These are phyloP conservation scores for Chlorencoelia australis DNA, from an alignment of 2,329 filamentous ascomycete species.

Conservation along the genomic window DNA sequence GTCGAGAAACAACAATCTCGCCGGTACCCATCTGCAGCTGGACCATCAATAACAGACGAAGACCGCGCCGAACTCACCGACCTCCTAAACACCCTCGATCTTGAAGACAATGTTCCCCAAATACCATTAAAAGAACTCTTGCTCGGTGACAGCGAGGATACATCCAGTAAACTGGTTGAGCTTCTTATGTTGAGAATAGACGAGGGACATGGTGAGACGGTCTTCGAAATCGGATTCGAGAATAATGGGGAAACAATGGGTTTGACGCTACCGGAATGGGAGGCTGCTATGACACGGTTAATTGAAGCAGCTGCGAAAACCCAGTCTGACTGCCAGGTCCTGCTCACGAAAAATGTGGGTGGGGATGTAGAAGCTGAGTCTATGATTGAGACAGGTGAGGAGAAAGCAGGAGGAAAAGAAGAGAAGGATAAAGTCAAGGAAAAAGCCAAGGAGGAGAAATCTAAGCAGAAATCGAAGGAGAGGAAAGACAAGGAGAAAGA, in stretches of 20 bases:
- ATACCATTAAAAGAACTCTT: conserved; percentile 69
- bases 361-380: conserved; percentile 50
- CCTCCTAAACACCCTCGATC: conserved; percentile 65
- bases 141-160: conserved; percentile 51
- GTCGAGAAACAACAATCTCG: conserved; percentile 86
- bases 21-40: conserved; percentile 41
- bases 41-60: conserved; percentile 31
- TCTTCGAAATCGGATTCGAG: conserved; percentile 90
- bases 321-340: conserved; percentile 66
- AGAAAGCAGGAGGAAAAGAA: conserved; percentile 31
- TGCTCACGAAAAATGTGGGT: conserved; percentile 86
- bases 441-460: conserved; percentile 36
- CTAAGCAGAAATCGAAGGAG: conserved; percentile 36
- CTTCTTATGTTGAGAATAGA: conserved; percentile 59
- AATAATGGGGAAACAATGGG: conserved; percentile 80
- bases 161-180: conserved; percentile 50
- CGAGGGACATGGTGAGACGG: conserved; percentile 78
- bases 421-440: conserved; percentile 28
- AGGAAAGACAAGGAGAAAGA: too few relatives aligned
- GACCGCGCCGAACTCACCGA: conserved; percentile 77
- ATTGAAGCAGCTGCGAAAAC: conserved; percentile 51
- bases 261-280: conserved; percentile 66
- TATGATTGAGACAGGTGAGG: conserved; percentile 35
- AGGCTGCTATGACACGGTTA: conserved; percentile 57
- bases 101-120: conserved; percentile 58